Conservation (phyloP, 1,284 basidiomycete species). For the Anthracocystis walkeri region DNA sequence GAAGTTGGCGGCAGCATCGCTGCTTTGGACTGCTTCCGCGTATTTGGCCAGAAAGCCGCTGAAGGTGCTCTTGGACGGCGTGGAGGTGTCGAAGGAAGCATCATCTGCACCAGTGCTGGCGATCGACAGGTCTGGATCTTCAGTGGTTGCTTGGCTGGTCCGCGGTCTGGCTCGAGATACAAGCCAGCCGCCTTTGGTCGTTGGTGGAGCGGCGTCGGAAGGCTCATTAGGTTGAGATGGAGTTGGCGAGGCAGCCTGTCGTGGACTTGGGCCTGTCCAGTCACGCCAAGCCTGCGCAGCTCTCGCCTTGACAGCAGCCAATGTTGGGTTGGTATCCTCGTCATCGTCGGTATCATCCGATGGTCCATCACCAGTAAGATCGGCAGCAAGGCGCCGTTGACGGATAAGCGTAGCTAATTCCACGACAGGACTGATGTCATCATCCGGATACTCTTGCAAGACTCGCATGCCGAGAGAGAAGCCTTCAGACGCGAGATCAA, state of each 20-base stretch:
- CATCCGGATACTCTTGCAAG: slow-evolving; percentile 59
- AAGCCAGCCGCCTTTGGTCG: slow-evolving; percentile 45
- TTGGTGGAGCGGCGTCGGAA: slow-evolving; percentile 7
- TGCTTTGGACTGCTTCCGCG: slow-evolving; percentile 63
- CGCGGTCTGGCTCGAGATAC: slow-evolving; percentile 27
- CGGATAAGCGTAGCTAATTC: slow-evolving; percentile 54
- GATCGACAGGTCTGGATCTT: slow-evolving; percentile 32
- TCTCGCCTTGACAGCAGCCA: slow-evolving; percentile 31
- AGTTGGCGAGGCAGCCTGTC: background rate
- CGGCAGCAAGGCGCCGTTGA: slow-evolving; percentile 57
- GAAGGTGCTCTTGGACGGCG: slow-evolving; percentile 30
- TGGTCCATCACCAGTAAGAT: slow-evolving; percentile 61
- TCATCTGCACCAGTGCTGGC: slow-evolving; percentile 25
- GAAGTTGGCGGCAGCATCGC: slow-evolving; percentile 64
- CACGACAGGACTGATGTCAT: slow-evolving; percentile 60
- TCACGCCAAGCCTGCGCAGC: slow-evolving; percentile 44
- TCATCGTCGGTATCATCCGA: slow-evolving; percentile 51
- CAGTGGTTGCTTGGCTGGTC: slow-evolving; percentile 6
- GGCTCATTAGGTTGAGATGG: background rate
- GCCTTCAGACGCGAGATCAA: slow-evolving; percentile 49
- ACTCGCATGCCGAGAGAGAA: slow-evolving; percentile 57
- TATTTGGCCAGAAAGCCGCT: slow-evolving; percentile 53
- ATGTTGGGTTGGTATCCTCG: slow-evolving; percentile 13
- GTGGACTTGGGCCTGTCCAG: slow-evolving; percentile 35
- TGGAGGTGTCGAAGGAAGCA: slow-evolving; percentile 23